Conservation (phyloP, 257 asterid genomes). For the Solanum pinnatisectum region DNA sequence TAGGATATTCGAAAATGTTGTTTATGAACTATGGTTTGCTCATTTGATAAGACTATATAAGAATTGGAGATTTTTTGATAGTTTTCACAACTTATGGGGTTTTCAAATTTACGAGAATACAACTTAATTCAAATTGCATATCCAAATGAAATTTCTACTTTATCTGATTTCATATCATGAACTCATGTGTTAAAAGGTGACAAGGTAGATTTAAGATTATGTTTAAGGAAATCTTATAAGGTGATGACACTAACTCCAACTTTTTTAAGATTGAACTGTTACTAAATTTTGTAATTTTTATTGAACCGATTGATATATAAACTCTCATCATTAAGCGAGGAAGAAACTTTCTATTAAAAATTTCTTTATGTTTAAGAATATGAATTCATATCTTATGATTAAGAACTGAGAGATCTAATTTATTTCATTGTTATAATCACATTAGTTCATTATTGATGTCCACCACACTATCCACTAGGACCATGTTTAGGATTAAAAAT, state of each 20-base stretch:
- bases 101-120: no score
- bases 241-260: not conserved
- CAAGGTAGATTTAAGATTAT: not conserved
- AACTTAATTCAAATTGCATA: no score
- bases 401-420: not conserved
- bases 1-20: no score
- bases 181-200: not conserved
- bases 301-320: no score
- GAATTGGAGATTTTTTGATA: no score
- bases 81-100: not conserved
- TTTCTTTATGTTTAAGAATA: not conserved
- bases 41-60: no score
- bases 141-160: no score
- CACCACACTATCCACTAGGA: not conserved
- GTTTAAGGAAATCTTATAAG: not conserved
- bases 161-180: not conserved
- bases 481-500: not conserved
- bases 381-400: not conserved
- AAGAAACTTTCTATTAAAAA: not conserved
- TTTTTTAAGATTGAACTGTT: not conserved
- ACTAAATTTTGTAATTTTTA: no score
- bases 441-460: not conserved
- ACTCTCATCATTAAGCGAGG: not conserved
- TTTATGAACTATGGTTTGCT: no score
- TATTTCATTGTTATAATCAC: not conserved